A percentile compares a stretch with the other conserved stretches of the same genome.
phyloP scores from a whole-genome alignment of 2,329 filamentous ascomycete species.

The Pezicula carpinea region DNA sequence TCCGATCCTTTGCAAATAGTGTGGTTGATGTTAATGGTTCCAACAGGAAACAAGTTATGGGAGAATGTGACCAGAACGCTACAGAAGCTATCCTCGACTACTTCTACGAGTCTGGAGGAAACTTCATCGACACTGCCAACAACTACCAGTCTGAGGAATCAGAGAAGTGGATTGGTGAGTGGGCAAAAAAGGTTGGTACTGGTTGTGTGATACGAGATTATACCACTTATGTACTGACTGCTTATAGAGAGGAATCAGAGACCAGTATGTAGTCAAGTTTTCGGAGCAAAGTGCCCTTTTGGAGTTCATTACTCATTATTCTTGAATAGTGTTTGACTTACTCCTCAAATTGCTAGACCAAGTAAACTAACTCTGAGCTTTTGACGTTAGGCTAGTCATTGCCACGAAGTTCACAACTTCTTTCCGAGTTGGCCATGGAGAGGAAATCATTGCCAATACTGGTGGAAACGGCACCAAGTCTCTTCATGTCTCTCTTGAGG shows the following conservation, averaged over 20 bases:
- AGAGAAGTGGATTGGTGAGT: conserved; percentile 65
- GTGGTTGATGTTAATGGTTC: neutral
- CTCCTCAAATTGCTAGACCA: too few species aligned
- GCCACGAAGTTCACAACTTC: conserved; percentile 52
- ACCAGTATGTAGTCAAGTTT: too few species aligned
- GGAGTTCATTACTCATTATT: too few species aligned
- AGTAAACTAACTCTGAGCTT: too few species aligned
- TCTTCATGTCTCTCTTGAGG: conserved; percentile 48
- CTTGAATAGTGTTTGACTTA: too few species aligned
- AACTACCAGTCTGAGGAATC: conserved; percentile 59
- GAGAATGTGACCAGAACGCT: conserved; percentile 57
- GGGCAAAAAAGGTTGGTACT: conserved; percentile 49
- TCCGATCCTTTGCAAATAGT: neutral
- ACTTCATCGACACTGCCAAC: conserved; percentile 66
- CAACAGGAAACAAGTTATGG: conserved; percentile 50
- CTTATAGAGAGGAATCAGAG: conserved; percentile 48
- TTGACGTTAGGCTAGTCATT: conserved; percentile 64
- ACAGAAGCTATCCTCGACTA: conserved; percentile 52
- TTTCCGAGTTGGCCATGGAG: conserved; percentile 25
- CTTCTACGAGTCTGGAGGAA: conserved; percentile 53
- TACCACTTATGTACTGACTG: too few species aligned
- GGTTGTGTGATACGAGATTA: too few species aligned
- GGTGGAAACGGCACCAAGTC: conserved; percentile 60
- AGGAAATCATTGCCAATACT: conserved; percentile 39
- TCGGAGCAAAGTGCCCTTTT: too few species aligned